Conservation (phyloP, 768 basidiomycete species). For the Boletus subcaerulescens region DNA sequence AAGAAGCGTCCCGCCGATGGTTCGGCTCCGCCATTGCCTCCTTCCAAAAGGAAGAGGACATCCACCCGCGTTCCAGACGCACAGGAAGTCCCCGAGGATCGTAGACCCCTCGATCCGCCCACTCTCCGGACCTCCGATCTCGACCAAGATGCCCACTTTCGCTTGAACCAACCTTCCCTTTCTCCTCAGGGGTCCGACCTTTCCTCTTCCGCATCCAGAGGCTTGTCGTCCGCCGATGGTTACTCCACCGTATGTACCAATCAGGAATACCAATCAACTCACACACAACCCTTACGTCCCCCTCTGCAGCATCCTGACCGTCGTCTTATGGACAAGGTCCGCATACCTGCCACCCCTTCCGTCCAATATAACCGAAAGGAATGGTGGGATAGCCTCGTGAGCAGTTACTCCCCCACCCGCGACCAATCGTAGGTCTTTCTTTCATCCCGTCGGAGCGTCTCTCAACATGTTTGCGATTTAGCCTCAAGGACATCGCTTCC, state of each 20-base stretch:
- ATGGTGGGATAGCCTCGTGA: conserved; percentile 51
- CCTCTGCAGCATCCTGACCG: conserved; percentile 27
- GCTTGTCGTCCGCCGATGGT: conserved; percentile 24
- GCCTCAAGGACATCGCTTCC: conserved; percentile 45
- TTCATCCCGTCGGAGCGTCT: neutral
- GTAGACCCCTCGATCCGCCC: conserved; percentile 27
- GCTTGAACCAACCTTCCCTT: conserved; percentile 31
- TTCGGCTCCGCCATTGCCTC: conserved; percentile 48
- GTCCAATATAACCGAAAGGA: conserved; percentile 34
- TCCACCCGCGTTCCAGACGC: conserved; percentile 30
- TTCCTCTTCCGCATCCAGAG: conserved; percentile 30
- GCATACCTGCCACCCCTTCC: conserved; percentile 27
- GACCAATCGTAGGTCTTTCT: conserved; percentile 40
- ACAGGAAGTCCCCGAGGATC: conserved; percentile 30
- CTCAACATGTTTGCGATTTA: conserved; percentile 21
- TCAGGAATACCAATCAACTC: neutral
- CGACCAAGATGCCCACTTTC: conserved; percentile 22
- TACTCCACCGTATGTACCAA: conserved; percentile 25
- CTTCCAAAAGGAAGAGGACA: conserved; percentile 54
- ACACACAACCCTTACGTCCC: conserved; percentile 3
- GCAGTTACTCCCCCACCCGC: conserved; percentile 38
- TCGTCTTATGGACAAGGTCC: conserved; percentile 26
- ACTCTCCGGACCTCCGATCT: conserved; percentile 25
- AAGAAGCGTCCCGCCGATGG: conserved; percentile 69
- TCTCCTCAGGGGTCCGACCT: conserved; percentile 31